A percentile compares a stretch with the other conserved stretches of the same genome.
Conservation (phyloP, 1,284 basidiomycete genomes). For the Rhodofomes roseus region DNA sequence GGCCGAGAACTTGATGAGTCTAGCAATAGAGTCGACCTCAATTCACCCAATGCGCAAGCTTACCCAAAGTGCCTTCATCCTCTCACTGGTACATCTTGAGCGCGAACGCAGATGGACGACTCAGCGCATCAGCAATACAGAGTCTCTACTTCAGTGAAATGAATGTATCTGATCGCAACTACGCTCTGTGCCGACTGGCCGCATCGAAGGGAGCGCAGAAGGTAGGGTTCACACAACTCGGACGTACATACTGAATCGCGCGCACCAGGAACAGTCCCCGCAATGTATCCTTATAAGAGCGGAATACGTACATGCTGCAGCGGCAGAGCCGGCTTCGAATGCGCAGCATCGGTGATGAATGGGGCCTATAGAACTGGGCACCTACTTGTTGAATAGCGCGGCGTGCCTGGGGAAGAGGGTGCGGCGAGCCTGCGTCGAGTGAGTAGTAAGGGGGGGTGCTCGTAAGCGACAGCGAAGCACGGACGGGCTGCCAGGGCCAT, state of each 20-base stretch:
- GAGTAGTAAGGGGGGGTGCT: background rate
- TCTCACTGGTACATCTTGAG: background rate
- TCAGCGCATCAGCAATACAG: background rate
- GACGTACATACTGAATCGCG: background rate
- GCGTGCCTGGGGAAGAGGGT: background rate
- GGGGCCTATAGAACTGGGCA: background rate
- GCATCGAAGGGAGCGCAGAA: background rate
- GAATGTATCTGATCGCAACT: background rate
- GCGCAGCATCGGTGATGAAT: background rate
- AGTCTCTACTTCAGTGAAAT: too few relatives aligned
- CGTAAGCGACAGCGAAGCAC: background rate
- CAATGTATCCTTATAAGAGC: background rate
- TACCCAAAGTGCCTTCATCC: background rate
- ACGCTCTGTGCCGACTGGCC: background rate
- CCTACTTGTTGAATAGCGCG: background rate
- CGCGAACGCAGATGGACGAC: background rate
- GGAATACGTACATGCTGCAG: background rate
- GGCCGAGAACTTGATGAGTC: background rate
- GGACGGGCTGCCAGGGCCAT: background rate
- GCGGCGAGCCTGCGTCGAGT: background rate
- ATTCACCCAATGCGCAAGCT: background rate
- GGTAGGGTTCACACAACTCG: background rate
- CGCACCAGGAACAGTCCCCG: background rate
- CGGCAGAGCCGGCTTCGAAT: background rate
- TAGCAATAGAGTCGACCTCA: background rate